Base-by-base conservation (phyloP, 176 grass and related monocot species). In the Leersia perrieri region DNA sequence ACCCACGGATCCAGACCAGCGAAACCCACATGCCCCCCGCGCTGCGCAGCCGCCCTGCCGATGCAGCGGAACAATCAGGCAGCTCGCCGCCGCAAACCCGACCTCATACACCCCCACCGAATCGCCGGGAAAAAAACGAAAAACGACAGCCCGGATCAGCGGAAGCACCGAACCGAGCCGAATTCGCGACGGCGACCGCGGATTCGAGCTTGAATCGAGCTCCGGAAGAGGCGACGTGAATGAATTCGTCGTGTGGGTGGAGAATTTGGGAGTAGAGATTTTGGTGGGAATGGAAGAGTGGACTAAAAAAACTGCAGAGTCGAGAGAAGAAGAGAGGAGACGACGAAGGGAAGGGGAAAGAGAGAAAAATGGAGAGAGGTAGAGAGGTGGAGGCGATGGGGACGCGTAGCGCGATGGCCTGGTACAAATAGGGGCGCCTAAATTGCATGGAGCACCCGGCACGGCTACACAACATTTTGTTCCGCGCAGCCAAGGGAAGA, bases 1-100 rank as follows among this genome's bases (percentile, higher is more conserved):
- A 97, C 71, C 96, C 92, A 57, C 83, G 82, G 73, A 99, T 95
- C 93, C 92, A 95, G 63, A 92, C 92, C 86, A 95, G 90, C 66
- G 89, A 93, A 75, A 96, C 72, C 90, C 93, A 96, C 93, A 93
- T 99, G 82, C 90, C 87, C 91, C 68, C 53, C 18, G 3, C 0
- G 12, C 12, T 15, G 16, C 78, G 23, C 70, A 16, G 63, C 79
- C 34, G 49, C 71, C 72, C 72, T 22, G 49, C 28, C 28, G 25
- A 25, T 45, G 16, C 42, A 70, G 40, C 42, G 47, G 33, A 9
- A 18, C 34, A 51, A 42, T 74, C 80, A 82, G 35, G 32, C 26
- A 63, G 29, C 9, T 36, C 39, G 9, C 68, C 39, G 9, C 68
- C 40, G 22, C 30, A 77, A 88, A 44, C 30, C 61, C 39, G 41